Base-by-base conservation (phyloP, 2,329 filamentous ascomycete genomes). In the Xylariaceae sp. region DNA sequence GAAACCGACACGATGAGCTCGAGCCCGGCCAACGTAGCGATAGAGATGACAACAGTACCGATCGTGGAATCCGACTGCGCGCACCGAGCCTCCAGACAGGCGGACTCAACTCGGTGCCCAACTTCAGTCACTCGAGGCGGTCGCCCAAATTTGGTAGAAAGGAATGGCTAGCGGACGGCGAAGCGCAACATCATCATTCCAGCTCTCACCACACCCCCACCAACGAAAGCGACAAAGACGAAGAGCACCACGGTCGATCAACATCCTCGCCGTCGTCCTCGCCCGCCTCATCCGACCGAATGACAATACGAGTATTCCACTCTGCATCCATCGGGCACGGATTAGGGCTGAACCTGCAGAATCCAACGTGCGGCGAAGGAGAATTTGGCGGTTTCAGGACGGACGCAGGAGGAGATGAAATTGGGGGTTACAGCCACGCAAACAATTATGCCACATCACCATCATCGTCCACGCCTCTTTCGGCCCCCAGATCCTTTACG, bases 251-350 rank as follows among this genome's bases (percentile, higher is more conserved):
- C 7, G 9, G 19, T 14, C 43, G 34, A 14, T 19, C 31, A 9
- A 28, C 11, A 41, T 46, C 26, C 12, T 19, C 45, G 34, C 39
- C 50, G 7, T 46, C 28, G 19, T 36, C 56, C 9, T 21, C 46
- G 23, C 37, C 50, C n/a, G 33, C 14, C 19, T 9, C 37, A n/a
- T 49, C 55, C 1, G 55, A 54, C 23, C 11, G 9, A 45, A 58
- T 60, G 44, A 60, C 53, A n/a, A 60, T 60, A 41, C 28, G 28
- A 34, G 49, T 60, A 9, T n/a, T n/a, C n/a, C n/a, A n/a, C n/a
- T n/a, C n/a, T n/a, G n/a, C n/a, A n/a, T n/a, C n/a, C n/a, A n/a
- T n/a, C n/a, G n/a, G n/a, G n/a, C n/a, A n/a, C n/a, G n/a, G n/a
- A n/a, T n/a, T n/a, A n/a, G 57, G 53, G 12, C 9, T 60, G 23